Evolutionary conservation across 495 filamentous ascomycete species (phyloP).

Genomic region (Jackrogersella minutella): DNA sequence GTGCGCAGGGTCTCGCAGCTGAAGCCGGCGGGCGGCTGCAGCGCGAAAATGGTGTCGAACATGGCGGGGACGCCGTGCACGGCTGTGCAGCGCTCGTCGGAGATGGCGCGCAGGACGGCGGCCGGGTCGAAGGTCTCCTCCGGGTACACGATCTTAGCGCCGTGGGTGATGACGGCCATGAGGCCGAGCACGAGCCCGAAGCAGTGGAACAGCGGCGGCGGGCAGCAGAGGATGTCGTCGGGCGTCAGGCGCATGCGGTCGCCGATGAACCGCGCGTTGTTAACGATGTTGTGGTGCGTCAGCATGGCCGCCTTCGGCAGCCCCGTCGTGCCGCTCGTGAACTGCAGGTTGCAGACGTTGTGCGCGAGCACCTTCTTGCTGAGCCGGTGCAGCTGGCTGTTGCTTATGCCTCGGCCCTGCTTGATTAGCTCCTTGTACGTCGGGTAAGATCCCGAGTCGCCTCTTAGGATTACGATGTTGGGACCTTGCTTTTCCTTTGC

Average conservation of each 20-base stretch:
- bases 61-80: slow-evolving; percentile 77
- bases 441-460: slow-evolving; percentile 56
- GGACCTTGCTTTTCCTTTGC: slow-evolving; percentile 47
- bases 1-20: slow-evolving; percentile 65
- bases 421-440: slow-evolving; percentile 62
- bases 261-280: slow-evolving; percentile 74
- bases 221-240: slow-evolving; percentile 71
- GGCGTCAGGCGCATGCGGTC: slow-evolving; percentile 71
- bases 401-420: slow-evolving; percentile 49
- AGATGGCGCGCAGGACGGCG: slow-evolving; percentile 65
- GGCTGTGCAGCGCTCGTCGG: slow-evolving; percentile 71
- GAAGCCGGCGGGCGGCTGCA: slow-evolving; percentile 59
- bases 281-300: slow-evolving; percentile 75
- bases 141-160: slow-evolving; percentile 71
- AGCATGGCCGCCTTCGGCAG: slow-evolving; percentile 79
- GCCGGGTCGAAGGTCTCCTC: slow-evolving; percentile 68
- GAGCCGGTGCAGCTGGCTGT: slow-evolving; percentile 43
- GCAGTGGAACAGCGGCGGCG: slow-evolving; percentile 77
- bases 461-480: slow-evolving; percentile 65
- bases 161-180: slow-evolving; percentile 71
- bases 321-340: slow-evolving; percentile 75
- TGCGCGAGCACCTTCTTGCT: slow-evolving; percentile 61
- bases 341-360: slow-evolving; percentile 74
- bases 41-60: slow-evolving; percentile 70
- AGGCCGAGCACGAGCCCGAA: slow-evolving; percentile 77